A percentile compares a stretch with the other conserved stretches of the same genome.
These are phyloP conservation scores for Annulohypoxylon bovei DNA, from an alignment of 495 filamentous ascomycete species.

Conservation along the genomic window DNA sequence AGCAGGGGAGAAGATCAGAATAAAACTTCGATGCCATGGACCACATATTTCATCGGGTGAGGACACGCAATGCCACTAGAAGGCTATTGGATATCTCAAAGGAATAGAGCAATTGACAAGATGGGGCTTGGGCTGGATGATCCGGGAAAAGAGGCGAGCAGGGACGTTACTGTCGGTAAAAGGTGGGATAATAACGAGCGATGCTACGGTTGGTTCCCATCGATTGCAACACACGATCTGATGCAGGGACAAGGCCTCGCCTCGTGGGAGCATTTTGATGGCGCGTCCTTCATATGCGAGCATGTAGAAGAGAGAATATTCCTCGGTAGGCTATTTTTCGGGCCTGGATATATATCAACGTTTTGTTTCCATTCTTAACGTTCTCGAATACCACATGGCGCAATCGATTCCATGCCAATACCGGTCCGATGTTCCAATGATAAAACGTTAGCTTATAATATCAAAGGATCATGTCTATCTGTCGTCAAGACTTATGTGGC, in stretches of 20 bases:
- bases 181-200: slow-evolving; percentile 33
- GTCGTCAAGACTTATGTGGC: neutral
- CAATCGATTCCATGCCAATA: slow-evolving; percentile 8
- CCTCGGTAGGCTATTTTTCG: neutral
- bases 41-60: slow-evolving; percentile 12
- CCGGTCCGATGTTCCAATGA: slow-evolving; percentile 18
- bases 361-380: neutral
- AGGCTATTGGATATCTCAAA: slow-evolving; percentile 23
- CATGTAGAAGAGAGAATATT: slow-evolving; percentile 14
- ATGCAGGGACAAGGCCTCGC: slow-evolving; percentile 33
- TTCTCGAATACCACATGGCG: slow-evolving; percentile 19
- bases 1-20: slow-evolving; percentile 14
- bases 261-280: slow-evolving; percentile 21
- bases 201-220: slow-evolving; percentile 39
- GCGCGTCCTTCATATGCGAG: slow-evolving; percentile 16
- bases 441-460: neutral
- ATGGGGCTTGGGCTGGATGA: slow-evolving; percentile 31
- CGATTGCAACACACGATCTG: slow-evolving; percentile 40
- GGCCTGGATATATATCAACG: slow-evolving; percentile 18
- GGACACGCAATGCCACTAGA: slow-evolving; percentile 33
- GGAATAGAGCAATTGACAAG: slow-evolving; percentile 11
- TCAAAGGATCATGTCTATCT: neutral
- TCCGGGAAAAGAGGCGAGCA: slow-evolving; percentile 36
- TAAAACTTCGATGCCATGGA: slow-evolving; percentile 4
- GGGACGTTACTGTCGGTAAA: slow-evolving; percentile 36